Percentiles rank a stretch among this genome's conserved stretches.
Evolutionary conservation across 108 stramenopile genomes (phyloP).

Genomic region (Cyclotella choctawhatcheeana): DNA sequence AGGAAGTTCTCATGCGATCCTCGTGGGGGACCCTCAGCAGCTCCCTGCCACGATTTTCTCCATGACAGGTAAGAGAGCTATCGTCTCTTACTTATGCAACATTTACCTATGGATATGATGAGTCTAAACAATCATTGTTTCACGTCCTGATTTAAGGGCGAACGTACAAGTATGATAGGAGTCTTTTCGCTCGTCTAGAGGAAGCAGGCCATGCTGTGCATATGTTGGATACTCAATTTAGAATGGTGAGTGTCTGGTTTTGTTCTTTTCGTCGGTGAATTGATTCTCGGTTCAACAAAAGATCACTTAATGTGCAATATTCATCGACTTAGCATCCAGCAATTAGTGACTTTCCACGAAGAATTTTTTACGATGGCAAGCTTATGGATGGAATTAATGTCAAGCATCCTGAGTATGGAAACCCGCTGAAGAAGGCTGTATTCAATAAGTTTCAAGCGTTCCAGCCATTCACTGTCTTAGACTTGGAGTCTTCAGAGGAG

Average conservation of each 20-base stretch:
- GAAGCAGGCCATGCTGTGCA: constrained; percentile 91
- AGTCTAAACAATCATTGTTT: too few species aligned
- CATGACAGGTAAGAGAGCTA: constrained; percentile 79
- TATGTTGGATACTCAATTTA: constrained; percentile 96
- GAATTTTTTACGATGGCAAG: constrained; percentile 86
- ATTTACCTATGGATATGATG: too few species aligned
- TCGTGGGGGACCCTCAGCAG: constrained; percentile 97
- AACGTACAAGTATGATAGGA: constrained; percentile 88
- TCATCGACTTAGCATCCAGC: too few species aligned
- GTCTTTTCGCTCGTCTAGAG: constrained; percentile 96
- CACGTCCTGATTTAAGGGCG: too few species aligned
- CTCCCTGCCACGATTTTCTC: constrained; percentile 98
- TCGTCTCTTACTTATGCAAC: too few species aligned
- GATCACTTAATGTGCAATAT: not conserved
- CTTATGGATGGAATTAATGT: constrained; percentile 89
- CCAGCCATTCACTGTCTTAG: constrained; percentile 79
- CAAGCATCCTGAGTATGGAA: constrained; percentile 64
- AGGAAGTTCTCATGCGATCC: constrained; percentile 84
- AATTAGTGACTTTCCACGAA: constrained; percentile 89
- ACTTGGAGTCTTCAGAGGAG: constrained; percentile 85
- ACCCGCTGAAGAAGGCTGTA: constrained; percentile 62
- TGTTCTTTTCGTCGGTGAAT: not conserved
- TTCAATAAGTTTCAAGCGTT: constrained; percentile 52
- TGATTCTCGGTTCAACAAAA: not conserved
- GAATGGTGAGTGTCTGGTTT: constrained; percentile 55